Conservation (phyloP, 148 eudicot species). For the Nepenthes gracilis region DNA sequence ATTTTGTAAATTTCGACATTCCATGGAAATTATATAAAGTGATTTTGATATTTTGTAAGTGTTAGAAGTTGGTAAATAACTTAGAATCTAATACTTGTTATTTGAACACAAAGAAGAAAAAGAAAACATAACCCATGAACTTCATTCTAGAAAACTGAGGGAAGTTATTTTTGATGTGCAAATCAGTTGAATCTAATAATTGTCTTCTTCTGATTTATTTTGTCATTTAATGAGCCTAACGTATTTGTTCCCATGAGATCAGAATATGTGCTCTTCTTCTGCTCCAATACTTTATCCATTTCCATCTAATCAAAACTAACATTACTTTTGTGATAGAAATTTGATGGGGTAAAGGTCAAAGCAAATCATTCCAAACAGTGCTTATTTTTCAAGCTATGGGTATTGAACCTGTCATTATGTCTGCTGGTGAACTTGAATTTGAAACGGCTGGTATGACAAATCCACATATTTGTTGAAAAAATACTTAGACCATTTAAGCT, state of each 20-base stretch:
- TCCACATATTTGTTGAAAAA: neutral
- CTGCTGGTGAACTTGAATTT: slow-evolving; percentile 96
- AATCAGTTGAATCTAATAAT: too few relatives aligned
- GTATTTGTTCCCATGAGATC: neutral
- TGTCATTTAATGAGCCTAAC: too few relatives aligned
- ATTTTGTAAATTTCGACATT: too few relatives aligned
- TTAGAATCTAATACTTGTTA: too few relatives aligned
- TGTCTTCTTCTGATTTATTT: too few relatives aligned
- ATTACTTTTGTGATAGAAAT: slow-evolving; percentile 37
- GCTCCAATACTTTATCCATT: neutral
- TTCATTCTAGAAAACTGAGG: too few relatives aligned
- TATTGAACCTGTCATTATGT: slow-evolving; percentile 88
- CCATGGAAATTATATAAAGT: too few relatives aligned
- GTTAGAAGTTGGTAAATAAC: too few relatives aligned
- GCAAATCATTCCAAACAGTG: slow-evolving; percentile 93
- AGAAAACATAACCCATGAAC: too few relatives aligned
- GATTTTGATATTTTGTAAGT: too few relatives aligned
- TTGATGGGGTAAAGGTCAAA: slow-evolving; percentile 99
- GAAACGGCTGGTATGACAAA: slow-evolving; percentile 78
- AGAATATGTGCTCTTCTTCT: neutral
- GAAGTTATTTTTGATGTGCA: too few relatives aligned
- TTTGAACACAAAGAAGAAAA: too few relatives aligned
- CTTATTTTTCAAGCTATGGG: slow-evolving; percentile 89
- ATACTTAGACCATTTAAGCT: neutral
- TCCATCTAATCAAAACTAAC: neutral